phyloP scores from a whole-genome alignment of 345 rosid species.

The Populus tremula region DNA sequence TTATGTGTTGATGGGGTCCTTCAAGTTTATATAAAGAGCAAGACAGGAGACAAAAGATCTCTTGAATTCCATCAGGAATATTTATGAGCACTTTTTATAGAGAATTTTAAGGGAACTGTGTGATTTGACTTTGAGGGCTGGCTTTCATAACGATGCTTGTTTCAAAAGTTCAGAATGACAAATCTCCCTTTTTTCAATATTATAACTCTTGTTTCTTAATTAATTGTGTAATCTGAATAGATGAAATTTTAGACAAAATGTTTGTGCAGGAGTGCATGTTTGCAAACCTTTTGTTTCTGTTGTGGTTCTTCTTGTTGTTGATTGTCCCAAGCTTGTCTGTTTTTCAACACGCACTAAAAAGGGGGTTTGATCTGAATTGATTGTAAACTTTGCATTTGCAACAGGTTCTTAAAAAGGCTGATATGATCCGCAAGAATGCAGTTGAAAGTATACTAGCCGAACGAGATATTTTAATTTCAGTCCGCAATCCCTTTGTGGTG shows the following conservation, averaged over 20 bases:
- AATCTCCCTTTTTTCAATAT: background rate
- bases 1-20: background rate
- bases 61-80: background rate
- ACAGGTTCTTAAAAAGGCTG: conserved; percentile 98
- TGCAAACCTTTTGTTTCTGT: background rate
- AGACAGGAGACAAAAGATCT: background rate
- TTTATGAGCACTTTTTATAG: background rate
- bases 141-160: background rate
- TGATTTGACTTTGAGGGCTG: background rate
- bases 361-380: conserved; percentile 6
- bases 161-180: background rate
- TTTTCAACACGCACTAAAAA: background rate
- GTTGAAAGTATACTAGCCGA: conserved; percentile 99
- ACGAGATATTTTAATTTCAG: conserved; percentile 98
- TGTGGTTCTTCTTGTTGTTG: background rate
- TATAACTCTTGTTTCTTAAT: background rate
- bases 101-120: background rate
- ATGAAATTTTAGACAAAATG: background rate
- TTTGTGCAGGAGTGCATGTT: no score
- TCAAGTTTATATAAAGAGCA: background rate
- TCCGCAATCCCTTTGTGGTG: conserved; percentile 99
- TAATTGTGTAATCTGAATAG: background rate
- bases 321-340: background rate
- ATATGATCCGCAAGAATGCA: conserved; percentile 99
- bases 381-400: conserved; percentile 15